A percentile compares a stretch with the other conserved stretches of the same genome.
Evolutionary conservation across 163 green algal species (phyloP).

Genomic region (Volvox carteri): DNA sequence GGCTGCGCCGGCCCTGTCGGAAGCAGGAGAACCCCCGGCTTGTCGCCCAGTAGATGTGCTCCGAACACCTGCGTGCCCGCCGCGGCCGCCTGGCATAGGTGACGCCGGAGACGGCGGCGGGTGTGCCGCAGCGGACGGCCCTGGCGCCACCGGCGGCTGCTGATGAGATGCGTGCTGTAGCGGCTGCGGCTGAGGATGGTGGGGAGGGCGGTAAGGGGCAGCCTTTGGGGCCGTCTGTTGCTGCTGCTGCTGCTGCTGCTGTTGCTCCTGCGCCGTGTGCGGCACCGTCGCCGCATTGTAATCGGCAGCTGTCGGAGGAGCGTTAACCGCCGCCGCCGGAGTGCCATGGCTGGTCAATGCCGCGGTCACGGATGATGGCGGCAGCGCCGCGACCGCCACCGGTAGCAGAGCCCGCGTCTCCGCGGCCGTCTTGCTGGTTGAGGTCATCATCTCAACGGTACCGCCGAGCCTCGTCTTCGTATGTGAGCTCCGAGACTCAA

Average conservation of each 20-base stretch:
- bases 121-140: background rate
- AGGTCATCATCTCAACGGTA: too few relatives aligned
- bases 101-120: background rate
- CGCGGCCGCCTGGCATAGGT: background rate
- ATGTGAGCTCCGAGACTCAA: too few relatives aligned
- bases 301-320: background rate
- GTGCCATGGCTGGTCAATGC: too few relatives aligned
- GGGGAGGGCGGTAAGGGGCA: slow-evolving; percentile 39
- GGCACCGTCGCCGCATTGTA: background rate
- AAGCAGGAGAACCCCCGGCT: background rate
- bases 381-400: too few relatives aligned
- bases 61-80: too few relatives aligned
- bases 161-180: slow-evolving; percentile 10
- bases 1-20: background rate
- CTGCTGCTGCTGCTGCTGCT: background rate
- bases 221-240: slow-evolving; percentile 17
- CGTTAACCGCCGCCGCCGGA: too few relatives aligned
- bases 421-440: too few relatives aligned
- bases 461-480: too few relatives aligned
- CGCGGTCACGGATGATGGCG: too few relatives aligned
- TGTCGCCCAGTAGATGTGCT: background rate
- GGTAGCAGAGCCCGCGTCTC: too few relatives aligned
- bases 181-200: slow-evolving; percentile 40
- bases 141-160: background rate
- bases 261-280: background rate